Conservation (phyloP, 306 rosid genomes). For the Vigna mungo region DNA sequence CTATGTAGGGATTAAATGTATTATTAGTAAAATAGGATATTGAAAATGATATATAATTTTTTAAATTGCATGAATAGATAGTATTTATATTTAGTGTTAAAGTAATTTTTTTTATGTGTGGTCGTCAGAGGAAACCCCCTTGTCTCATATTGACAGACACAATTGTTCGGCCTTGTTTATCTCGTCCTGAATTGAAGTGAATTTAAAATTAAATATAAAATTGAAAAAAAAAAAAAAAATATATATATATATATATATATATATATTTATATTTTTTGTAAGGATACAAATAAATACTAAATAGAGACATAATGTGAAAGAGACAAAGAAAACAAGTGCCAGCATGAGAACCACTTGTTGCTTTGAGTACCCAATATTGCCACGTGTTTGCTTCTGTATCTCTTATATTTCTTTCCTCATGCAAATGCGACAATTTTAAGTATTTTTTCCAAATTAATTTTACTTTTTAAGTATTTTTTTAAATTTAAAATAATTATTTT, state of each 20-base stretch:
- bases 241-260: background rate
- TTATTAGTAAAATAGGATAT: too few species aligned
- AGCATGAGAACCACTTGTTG: conserved; percentile 27
- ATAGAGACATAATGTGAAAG: background rate
- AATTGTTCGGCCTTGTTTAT: background rate
- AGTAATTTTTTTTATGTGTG: background rate
- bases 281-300: conserved; percentile 22
- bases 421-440: too few species aligned
- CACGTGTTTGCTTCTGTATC: background rate
- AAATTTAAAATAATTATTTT: too few species aligned
- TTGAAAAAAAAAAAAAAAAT: too few species aligned
- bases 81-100: too few species aligned
- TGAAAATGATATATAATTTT: too few species aligned
- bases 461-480: too few species aligned
- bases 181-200: too few species aligned
- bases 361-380: conserved; percentile 14
- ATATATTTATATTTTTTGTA: background rate
- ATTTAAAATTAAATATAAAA: background rate
- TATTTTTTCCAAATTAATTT: too few species aligned
- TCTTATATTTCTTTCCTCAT: background rate
- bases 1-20: too few species aligned
- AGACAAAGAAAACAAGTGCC: too few species aligned
- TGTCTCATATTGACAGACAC: background rate
- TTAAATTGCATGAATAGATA: background rate
- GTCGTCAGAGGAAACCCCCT: background rate